Evolutionary conservation across 495 filamentous ascomycete species (phyloP).

Genomic region (Cryomyces minteri): DNA sequence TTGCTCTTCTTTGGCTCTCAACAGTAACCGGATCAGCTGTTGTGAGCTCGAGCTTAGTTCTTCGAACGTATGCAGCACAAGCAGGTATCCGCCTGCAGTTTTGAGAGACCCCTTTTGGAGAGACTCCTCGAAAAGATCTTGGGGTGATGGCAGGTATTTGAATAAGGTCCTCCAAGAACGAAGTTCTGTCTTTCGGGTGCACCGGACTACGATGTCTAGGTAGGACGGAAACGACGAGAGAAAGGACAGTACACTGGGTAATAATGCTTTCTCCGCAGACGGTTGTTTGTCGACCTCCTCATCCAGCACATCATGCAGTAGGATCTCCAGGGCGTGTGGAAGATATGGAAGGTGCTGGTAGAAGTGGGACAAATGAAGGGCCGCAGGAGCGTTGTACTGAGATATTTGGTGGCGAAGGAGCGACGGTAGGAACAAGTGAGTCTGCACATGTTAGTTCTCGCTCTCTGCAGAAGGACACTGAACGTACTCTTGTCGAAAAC

Average conservation of each 20-base stretch:
- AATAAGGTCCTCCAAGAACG: constrained; percentile 91
- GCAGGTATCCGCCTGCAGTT: constrained; percentile 86
- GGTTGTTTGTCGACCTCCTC: constrained; percentile 71
- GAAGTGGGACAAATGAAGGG: constrained; percentile 57
- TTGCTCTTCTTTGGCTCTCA: constrained; percentile 59
- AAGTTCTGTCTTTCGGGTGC: constrained; percentile 92
- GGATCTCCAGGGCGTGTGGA: constrained; percentile 76
- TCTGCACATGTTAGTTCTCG: constrained; percentile 9
- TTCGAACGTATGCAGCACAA: constrained; percentile 90
- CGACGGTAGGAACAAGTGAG: constrained; percentile 66
- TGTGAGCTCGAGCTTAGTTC: constrained; percentile 53
- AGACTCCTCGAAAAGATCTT: constrained; percentile 82
- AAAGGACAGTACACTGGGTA: constrained; percentile 77
- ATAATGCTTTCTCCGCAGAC: constrained; percentile 39
- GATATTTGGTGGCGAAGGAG: constrained; percentile 60
- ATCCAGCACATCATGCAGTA: constrained; percentile 86
- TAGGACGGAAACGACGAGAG: constrained; percentile 79
- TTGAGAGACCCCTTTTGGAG: constrained; percentile 71
- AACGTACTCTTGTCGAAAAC: constrained; percentile 18
- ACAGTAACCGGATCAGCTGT: constrained; percentile 65
- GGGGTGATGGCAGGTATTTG: constrained; percentile 69
- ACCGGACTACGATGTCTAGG: constrained; percentile 90
- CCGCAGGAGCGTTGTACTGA: constrained; percentile 51
- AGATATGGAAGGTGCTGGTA: constrained; percentile 82
- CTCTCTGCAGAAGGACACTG: not conserved